Conservation (phyloP, 371 early-diverging fungal species). For the Apophysomyces ossiformis region DNA sequence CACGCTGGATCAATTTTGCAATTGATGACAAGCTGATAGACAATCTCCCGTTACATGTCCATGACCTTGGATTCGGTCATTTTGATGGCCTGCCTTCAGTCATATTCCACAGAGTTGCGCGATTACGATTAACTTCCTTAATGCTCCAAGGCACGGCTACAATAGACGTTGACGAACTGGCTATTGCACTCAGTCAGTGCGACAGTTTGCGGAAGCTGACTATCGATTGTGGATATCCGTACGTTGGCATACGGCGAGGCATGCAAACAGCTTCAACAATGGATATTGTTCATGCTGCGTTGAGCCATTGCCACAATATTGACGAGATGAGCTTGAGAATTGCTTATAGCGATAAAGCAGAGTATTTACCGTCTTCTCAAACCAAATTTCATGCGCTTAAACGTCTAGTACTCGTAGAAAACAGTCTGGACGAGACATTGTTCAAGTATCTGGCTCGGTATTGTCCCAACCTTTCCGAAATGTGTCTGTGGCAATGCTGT, state of each 20-base stretch:
- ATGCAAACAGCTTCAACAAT: neutral
- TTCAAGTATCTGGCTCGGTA: neutral
- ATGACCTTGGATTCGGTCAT: neutral
- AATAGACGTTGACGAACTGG: neutral
- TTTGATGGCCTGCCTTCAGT: slow-evolving; percentile 1
- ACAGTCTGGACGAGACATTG: neutral
- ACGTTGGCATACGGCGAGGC: neutral
- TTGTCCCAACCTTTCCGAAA: neutral
- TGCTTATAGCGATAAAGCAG: neutral
- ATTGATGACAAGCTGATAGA: neutral
- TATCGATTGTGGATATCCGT: neutral
- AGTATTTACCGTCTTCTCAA: neutral
- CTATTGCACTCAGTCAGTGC: neutral
- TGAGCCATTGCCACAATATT: neutral
- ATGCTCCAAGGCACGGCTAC: neutral
- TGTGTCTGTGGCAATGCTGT: slow-evolving; percentile 2
- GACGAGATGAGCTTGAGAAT: neutral
- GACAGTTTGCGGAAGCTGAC: neutral
- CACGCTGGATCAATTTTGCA: slow-evolving; percentile 6
- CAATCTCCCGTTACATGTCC: neutral
- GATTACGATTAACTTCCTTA: neutral
- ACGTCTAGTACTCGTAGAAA: neutral
- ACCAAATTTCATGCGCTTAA: neutral
- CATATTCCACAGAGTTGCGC: neutral
- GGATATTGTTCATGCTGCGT: neutral